phyloP scores from a whole-genome alignment of 208 protist genomes.

The Leishmania gerbilli region DNA sequence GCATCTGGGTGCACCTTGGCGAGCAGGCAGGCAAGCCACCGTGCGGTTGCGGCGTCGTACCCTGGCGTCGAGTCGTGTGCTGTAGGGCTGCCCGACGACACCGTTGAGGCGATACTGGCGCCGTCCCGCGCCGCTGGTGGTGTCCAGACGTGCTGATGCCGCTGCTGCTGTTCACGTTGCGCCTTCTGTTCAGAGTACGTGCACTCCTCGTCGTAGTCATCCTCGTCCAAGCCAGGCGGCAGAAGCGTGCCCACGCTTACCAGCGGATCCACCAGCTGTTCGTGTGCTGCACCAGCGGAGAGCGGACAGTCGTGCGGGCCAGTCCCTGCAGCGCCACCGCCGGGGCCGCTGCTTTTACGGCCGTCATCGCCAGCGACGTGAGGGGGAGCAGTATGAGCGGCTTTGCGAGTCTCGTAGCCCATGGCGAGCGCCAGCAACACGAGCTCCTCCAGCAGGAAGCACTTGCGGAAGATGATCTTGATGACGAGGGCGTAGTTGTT shows the following conservation, averaged over 20 bases:
- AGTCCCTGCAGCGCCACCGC: neutral
- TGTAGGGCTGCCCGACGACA: neutral
- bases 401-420: slow-evolving; percentile 18
- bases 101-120: neutral
- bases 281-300: neutral
- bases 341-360: no score
- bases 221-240: slow-evolving; percentile 51
- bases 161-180: slow-evolving; percentile 1
- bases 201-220: slow-evolving; percentile 54
- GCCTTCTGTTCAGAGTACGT: slow-evolving; percentile 24
- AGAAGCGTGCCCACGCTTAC: slow-evolving; percentile 31
- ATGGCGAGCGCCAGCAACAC: slow-evolving; percentile 35
- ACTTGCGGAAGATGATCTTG: slow-evolving; percentile 58
- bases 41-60: slow-evolving; percentile 22
- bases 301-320: neutral
- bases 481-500: slow-evolving; percentile 61
- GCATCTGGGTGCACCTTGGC: slow-evolving; percentile 54
- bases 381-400: neutral
- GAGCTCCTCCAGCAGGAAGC: slow-evolving; percentile 59
- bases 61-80: slow-evolving; percentile 11
- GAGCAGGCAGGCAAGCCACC: slow-evolving; percentile 37
- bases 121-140: neutral
- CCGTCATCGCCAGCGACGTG: neutral
- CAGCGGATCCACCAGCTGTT: slow-evolving; percentile 14
- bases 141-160: neutral